These are phyloP conservation scores for Fusarium palustre DNA, from an alignment of 2,329 filamentous ascomycete genomes.

Conservation along the genomic window DNA sequence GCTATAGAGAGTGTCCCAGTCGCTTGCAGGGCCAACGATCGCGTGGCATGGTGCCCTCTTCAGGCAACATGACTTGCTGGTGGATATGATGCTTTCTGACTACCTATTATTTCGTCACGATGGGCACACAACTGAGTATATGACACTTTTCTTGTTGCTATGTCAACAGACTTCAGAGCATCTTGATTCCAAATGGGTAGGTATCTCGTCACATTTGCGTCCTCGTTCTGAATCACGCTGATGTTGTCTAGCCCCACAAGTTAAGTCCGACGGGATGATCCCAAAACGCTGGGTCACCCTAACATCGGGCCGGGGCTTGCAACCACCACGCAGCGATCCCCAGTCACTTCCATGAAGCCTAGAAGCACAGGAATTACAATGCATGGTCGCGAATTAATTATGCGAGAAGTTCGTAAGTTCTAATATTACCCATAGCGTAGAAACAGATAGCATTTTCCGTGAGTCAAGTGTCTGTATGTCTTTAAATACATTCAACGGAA, in stretches of 20 bases:
- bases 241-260: slow-evolving; percentile 33
- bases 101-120: neutral
- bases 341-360: slow-evolving; percentile 5
- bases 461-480: neutral
- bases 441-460: no score
- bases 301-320: slow-evolving; percentile 39
- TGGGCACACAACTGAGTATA: neutral
- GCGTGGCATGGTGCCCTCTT: slow-evolving; percentile 16
- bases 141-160: neutral
- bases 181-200: neutral
- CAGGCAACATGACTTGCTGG: slow-evolving; percentile 10
- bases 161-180: neutral
- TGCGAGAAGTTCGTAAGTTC: no score
- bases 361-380: neutral
- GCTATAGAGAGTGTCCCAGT: slow-evolving; percentile 33
- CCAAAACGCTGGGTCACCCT: slow-evolving; percentile 43
- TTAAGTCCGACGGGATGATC: slow-evolving; percentile 31
- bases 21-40: slow-evolving; percentile 24
- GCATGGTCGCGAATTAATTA: neutral
- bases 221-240: neutral
- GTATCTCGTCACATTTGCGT: neutral
- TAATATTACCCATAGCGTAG: neutral
- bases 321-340: slow-evolving; percentile 37
- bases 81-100: slow-evolving; percentile 1
- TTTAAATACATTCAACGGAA: neutral